Percentiles rank a stretch among this genome's conserved stretches.
Conservation (phyloP, 2,329 filamentous ascomycete genomes). For the Neopestalotiopsis clavispora region DNA sequence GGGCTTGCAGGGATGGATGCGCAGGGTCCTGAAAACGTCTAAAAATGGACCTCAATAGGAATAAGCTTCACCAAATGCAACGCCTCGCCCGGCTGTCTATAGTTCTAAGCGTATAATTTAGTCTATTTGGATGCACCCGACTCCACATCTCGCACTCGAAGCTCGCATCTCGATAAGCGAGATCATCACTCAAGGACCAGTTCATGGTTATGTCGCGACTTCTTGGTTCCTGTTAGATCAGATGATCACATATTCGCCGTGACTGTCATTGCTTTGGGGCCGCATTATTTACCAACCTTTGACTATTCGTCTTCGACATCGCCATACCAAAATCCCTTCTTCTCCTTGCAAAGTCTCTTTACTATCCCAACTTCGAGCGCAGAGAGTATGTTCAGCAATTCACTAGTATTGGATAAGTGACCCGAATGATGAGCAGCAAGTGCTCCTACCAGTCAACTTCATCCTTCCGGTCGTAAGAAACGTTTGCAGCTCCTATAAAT, state of each 20-base stretch:
- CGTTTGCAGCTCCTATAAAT: neutral
- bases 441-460: neutral
- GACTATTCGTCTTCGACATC: neutral
- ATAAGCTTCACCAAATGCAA: neutral
- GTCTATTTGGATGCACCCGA: neutral
- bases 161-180: neutral
- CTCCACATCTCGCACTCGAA: neutral
- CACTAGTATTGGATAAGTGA: neutral
- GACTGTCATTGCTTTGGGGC: neutral
- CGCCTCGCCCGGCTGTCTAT: neutral
- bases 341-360: neutral
- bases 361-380: neutral
- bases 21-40: neutral
- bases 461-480: neutral
- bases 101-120: neutral
- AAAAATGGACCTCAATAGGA: neutral
- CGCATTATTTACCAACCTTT: neutral
- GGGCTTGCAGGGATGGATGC: neutral
- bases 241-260: neutral
- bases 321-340: neutral
- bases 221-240: neutral
- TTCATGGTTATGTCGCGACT: neutral
- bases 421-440: neutral
- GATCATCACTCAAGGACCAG: neutral
- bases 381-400: neutral